Evolutionary conservation across 176 grass and related monocot genomes (phyloP).

Genomic region (Bothriochloa decipiens): DNA sequence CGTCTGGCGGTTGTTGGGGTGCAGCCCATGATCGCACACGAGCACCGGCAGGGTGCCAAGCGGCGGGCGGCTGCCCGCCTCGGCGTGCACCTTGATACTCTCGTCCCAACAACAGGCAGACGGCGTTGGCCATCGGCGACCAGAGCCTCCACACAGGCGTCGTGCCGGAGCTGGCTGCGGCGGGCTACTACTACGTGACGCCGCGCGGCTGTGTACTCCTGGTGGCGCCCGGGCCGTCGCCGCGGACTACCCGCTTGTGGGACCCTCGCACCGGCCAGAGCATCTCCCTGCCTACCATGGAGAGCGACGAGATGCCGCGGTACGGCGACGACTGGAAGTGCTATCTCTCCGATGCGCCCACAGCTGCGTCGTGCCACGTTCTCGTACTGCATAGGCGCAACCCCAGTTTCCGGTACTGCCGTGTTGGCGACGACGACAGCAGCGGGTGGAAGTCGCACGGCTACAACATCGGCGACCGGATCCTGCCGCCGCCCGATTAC

Average conservation of each 20-base stretch:
- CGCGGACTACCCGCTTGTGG: background rate
- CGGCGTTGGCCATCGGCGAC: background rate
- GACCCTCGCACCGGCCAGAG: background rate
- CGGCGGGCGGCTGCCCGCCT: background rate
- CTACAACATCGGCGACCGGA: background rate
- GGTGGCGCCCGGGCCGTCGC: background rate
- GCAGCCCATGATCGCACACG: background rate
- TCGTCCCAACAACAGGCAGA: background rate
- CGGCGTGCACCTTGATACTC: no score
- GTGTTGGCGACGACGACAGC: background rate
- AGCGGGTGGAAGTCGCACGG: background rate
- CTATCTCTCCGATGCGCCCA: constrained; percentile 10
- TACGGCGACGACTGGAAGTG: background rate
- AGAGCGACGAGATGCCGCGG: background rate
- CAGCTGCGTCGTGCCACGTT: background rate
- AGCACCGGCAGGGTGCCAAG: background rate
- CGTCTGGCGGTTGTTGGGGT: background rate
- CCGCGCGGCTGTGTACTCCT: constrained; percentile 1
- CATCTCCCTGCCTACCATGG: background rate
- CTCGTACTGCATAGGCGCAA: background rate
- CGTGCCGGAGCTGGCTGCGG: background rate
- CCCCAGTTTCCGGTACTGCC: background rate
- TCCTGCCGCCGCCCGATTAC: background rate
- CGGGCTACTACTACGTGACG: background rate
- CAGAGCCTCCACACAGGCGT: background rate